Percentiles rank a stretch among this genome's conserved stretches.
phyloP scores from a whole-genome alignment of 352 stramenopile species.

The Phytophthora melonis region DNA sequence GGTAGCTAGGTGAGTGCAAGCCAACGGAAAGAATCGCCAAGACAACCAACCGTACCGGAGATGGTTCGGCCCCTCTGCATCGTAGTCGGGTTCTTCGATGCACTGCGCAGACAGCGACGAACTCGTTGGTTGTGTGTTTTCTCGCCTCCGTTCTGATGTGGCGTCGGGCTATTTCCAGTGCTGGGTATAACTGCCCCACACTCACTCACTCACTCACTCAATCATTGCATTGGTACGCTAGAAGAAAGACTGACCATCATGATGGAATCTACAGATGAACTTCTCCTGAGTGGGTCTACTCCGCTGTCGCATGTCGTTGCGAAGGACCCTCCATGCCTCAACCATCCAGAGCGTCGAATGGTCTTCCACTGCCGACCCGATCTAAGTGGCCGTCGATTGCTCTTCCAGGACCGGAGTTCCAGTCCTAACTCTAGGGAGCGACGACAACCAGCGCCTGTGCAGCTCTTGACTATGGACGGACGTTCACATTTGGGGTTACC shows the following conservation, averaged over 20 bases:
- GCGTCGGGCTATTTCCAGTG: conserved; percentile 23
- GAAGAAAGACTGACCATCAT: conserved; percentile 18
- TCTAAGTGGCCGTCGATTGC: conserved; percentile 47
- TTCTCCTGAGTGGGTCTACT: conserved; percentile 24
- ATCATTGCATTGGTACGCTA: not conserved
- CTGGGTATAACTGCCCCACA: not conserved
- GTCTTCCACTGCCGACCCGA: conserved; percentile 59
- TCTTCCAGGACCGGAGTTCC: conserved; percentile 46
- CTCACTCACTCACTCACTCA: too few relatives aligned
- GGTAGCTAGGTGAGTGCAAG: not conserved
- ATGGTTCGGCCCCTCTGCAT: conserved; percentile 40
- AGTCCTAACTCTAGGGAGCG: not conserved
- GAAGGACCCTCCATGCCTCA: conserved; percentile 3
- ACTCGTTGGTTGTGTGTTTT: too few relatives aligned
- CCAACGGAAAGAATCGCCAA: too few relatives aligned
- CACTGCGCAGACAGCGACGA: not conserved
- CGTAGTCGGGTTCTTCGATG: not conserved
- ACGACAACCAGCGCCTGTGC: conserved; percentile 42
- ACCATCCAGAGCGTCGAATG: conserved; percentile 41
- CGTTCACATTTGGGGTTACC: conserved; percentile 54
- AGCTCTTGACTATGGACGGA: conserved; percentile 60
- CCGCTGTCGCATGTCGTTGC: conserved; percentile 18
- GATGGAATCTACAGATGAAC: conserved; percentile 49
- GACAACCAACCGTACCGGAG: conserved; percentile 9
- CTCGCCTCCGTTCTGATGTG: not conserved